Evolutionary conservation across 2,329 filamentous ascomycete species (phyloP).

Genomic region (Claviceps spartinae): DNA sequence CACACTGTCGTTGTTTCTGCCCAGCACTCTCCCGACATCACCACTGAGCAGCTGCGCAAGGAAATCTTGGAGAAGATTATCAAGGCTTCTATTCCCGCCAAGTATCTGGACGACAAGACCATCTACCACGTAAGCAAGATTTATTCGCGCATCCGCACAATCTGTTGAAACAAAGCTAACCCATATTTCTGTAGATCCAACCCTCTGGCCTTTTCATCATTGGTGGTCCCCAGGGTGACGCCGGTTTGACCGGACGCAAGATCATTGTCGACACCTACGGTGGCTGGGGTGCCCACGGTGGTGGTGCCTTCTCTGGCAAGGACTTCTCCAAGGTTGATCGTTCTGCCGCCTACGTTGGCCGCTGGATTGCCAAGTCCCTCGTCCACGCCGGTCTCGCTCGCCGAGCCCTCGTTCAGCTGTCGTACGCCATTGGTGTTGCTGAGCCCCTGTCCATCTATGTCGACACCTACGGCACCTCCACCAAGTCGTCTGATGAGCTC

Average conservation of each 20-base stretch:
- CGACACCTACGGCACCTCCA: conserved; percentile 90
- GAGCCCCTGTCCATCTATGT: conserved; percentile 98
- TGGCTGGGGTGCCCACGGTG: conserved; percentile 98
- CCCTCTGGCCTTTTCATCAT: conserved; percentile 98
- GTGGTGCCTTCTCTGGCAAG: conserved; percentile 99
- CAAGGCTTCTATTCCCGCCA: conserved; percentile 80
- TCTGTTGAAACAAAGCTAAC: not conserved
- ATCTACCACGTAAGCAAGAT: conserved; percentile 67
- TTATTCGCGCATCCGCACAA: too few relatives aligned
- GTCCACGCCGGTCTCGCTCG: conserved; percentile 80
- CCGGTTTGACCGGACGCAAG: conserved; percentile 96
- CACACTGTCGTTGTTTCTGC: conserved; percentile 95
- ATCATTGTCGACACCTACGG: conserved; percentile 99
- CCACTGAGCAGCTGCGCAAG: conserved; percentile 83
- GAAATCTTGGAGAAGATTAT: conserved; percentile 97
- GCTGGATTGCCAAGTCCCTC: conserved; percentile 98
- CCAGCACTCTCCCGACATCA: conserved; percentile 80
- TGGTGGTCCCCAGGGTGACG: conserved; percentile 96
- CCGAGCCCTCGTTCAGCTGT: conserved; percentile 91
- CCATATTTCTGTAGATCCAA: conserved; percentile 50
- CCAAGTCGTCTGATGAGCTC: conserved; percentile 80
- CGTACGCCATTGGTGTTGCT: conserved; percentile 96
- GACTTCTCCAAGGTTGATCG: conserved; percentile 99
- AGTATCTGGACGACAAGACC: conserved; percentile 87
- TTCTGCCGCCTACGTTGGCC: conserved; percentile 90